A percentile compares a stretch with the other conserved stretches of the same genome.
These are phyloP conservation scores for Globisporangium echinulatum DNA, from an alignment of 352 stramenopile species.

Conservation along the genomic window DNA sequence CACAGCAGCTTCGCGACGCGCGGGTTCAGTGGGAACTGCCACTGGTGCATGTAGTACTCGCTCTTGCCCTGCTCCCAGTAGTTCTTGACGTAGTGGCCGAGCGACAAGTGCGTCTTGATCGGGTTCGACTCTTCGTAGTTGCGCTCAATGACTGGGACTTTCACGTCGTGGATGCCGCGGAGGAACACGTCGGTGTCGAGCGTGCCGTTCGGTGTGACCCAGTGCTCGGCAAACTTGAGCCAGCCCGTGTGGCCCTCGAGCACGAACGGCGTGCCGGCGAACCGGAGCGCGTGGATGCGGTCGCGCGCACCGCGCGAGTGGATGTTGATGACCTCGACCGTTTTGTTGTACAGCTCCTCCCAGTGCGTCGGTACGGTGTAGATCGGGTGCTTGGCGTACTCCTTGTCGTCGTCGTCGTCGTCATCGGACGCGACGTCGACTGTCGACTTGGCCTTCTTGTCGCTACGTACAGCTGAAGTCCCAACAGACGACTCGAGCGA, in stretches of 20 bases:
- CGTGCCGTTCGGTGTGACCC: conserved; percentile 48
- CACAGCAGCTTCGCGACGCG: conserved; percentile 71
- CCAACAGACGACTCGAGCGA: conserved; percentile 17
- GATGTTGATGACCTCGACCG: conserved; percentile 64
- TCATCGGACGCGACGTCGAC: background rate
- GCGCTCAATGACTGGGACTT: conserved; percentile 68
- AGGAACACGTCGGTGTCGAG: conserved; percentile 57
- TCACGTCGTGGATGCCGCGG: conserved; percentile 66
- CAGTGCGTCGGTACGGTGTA: conserved; percentile 66
- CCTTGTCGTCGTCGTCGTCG: conserved; percentile 24
- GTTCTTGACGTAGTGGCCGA: conserved; percentile 76
- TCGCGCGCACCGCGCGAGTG: conserved; percentile 43
- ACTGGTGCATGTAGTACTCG: conserved; percentile 93
- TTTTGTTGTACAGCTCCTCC: conserved; percentile 58
- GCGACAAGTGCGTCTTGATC: conserved; percentile 64
- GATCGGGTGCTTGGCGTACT: conserved; percentile 37
- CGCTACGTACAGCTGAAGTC: background rate
- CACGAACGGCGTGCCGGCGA: conserved; percentile 64
- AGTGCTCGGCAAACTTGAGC: conserved; percentile 59
- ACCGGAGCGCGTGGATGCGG: conserved; percentile 52
- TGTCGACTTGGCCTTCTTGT: background rate
- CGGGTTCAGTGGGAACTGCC: conserved; percentile 89
- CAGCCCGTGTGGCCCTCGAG: conserved; percentile 57
- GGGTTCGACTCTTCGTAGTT: conserved; percentile 76
- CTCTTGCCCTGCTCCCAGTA: conserved; percentile 74